Percentiles rank a stretch among this genome's conserved stretches.
phyloP scores from a whole-genome alignment of 176 grass and related monocot genomes.

The Carex kokanica region DNA sequence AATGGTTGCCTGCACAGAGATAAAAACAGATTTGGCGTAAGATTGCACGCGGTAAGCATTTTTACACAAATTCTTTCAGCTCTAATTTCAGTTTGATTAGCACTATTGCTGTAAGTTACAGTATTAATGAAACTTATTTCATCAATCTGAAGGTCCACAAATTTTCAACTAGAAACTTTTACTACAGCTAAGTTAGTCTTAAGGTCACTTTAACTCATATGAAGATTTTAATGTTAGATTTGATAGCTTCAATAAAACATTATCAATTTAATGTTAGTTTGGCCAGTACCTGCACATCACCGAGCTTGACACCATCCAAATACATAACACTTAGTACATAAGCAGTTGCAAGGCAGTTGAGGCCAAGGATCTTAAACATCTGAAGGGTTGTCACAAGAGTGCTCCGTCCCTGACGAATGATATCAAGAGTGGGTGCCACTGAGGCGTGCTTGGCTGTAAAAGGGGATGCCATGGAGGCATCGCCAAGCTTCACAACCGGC shows the following conservation, averaged over 20 bases:
- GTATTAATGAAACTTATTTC: not conserved
- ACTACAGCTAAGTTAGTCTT: not conserved
- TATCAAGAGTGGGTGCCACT: conserved; percentile 86
- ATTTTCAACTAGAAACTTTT: not conserved
- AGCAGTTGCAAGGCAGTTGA: conserved; percentile 94
- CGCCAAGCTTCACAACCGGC: conserved; percentile 82
- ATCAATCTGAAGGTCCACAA: not conserved
- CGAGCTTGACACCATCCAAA: conserved; percentile 93
- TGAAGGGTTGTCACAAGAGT: conserved; percentile 96
- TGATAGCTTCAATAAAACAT: not conserved
- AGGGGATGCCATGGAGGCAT: conserved; percentile 98
- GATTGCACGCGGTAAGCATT: not conserved
- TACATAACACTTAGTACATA: conserved; percentile 98
- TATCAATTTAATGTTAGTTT: not conserved
- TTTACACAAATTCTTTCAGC: not conserved
- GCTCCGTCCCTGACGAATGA: conserved; percentile 92
- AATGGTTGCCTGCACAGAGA: conserved; percentile 55
- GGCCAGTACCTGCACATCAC: conserved; percentile 57
- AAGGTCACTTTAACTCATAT: not conserved
- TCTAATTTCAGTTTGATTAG: not conserved
- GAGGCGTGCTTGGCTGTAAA: conserved; percentile 98
- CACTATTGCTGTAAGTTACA: not conserved
- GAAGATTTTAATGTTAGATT: not conserved
- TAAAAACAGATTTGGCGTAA: not conserved
- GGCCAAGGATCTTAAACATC: conserved; percentile 99